Evolutionary conservation across 2,329 filamentous ascomycete genomes (phyloP).

Genomic region (Didymella glomerata): DNA sequence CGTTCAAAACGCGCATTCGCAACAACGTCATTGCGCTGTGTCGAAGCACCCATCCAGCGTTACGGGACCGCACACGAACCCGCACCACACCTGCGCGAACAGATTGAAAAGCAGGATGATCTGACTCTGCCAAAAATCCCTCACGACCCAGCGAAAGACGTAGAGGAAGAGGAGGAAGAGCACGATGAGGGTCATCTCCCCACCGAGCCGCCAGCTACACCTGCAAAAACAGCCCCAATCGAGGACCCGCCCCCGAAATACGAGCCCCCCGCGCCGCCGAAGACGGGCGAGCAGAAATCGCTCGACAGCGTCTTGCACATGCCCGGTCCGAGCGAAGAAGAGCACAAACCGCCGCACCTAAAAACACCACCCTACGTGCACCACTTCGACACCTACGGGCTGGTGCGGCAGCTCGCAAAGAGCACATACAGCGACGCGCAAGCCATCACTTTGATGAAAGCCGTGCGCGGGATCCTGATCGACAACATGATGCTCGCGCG

Average conservation of each 20-base stretch:
- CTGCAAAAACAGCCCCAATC: slow-evolving; percentile 22
- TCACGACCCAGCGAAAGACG: slow-evolving; percentile 27
- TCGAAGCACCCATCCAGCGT: slow-evolving; percentile 50
- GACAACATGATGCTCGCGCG: slow-evolving; percentile 84
- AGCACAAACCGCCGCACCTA: slow-evolving; percentile 70
- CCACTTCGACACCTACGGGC: slow-evolving; percentile 93
- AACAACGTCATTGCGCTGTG: slow-evolving; percentile 38
- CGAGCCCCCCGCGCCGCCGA: slow-evolving; percentile 35
- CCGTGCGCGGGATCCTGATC: slow-evolving; percentile 77
- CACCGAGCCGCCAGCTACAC: slow-evolving; percentile 28
- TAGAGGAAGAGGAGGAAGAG: slow-evolving; percentile 40
- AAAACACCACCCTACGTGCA: slow-evolving; percentile 84
- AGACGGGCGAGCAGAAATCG: slow-evolving; percentile 42
- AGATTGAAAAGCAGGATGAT: slow-evolving; percentile 17
- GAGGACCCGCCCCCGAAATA: slow-evolving; percentile 24
- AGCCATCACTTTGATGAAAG: slow-evolving; percentile 90
- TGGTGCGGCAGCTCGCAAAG: slow-evolving; percentile 79
- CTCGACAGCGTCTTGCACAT: slow-evolving; percentile 55
- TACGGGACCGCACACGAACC: slow-evolving; percentile 61
- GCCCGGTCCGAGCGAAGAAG: slow-evolving; percentile 49
- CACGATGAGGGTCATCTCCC: slow-evolving; percentile 15
- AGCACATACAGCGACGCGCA: slow-evolving; percentile 78
- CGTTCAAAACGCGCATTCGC: slow-evolving; percentile 16
- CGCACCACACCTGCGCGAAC: slow-evolving; percentile 48
- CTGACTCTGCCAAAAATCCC: slow-evolving; percentile 11